These are phyloP conservation scores for Penicillium chermesinum DNA, from an alignment of 495 filamentous ascomycete genomes.

Conservation along the genomic window DNA sequence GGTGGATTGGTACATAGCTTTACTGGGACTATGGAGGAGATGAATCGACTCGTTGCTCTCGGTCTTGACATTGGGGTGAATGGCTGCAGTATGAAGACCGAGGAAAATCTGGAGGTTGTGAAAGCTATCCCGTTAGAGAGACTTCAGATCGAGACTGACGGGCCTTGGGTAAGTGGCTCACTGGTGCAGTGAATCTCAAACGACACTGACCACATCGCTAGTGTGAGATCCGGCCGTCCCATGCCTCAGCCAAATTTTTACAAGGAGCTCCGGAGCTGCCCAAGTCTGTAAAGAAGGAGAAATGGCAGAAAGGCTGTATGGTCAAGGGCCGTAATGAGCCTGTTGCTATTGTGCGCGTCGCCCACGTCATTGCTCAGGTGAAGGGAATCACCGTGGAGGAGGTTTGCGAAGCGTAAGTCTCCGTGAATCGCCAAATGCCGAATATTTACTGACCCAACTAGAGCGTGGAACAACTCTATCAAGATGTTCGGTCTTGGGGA, in stretches of 20 bases:
- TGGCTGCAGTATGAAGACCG: slow-evolving; percentile 88
- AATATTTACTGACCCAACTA: slow-evolving; percentile 18
- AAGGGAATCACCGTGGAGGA: slow-evolving; percentile 76
- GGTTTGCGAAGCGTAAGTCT: slow-evolving; percentile 71
- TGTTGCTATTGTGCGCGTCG: slow-evolving; percentile 76
- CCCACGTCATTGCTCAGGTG: slow-evolving; percentile 74
- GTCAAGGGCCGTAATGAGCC: slow-evolving; percentile 93
- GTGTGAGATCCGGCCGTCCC: slow-evolving; percentile 53
- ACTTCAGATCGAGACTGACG: slow-evolving; percentile 90
- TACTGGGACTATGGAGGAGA: slow-evolving; percentile 78
- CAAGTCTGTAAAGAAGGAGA: slow-evolving; percentile 86
- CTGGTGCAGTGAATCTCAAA: not conserved
- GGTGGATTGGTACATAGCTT: slow-evolving; percentile 86
- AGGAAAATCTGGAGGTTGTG: slow-evolving; percentile 79
- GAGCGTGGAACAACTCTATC: slow-evolving; percentile 77
- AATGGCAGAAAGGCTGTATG: slow-evolving; percentile 74
- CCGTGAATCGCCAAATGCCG: not conserved
- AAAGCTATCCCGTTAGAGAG: slow-evolving; percentile 64
- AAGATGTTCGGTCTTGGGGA: slow-evolving; percentile 72
- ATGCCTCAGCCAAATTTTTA: slow-evolving; percentile 48
- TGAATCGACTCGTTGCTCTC: slow-evolving; percentile 65
- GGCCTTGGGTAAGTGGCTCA: slow-evolving; percentile 62
- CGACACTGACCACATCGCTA: slow-evolving; percentile 15
- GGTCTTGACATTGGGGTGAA: slow-evolving; percentile 85
- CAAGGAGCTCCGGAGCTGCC: slow-evolving; percentile 40